Base-by-base conservation (phyloP, 2,329 filamentous ascomycete genomes). In the Alternaria tenuissima region DNA sequence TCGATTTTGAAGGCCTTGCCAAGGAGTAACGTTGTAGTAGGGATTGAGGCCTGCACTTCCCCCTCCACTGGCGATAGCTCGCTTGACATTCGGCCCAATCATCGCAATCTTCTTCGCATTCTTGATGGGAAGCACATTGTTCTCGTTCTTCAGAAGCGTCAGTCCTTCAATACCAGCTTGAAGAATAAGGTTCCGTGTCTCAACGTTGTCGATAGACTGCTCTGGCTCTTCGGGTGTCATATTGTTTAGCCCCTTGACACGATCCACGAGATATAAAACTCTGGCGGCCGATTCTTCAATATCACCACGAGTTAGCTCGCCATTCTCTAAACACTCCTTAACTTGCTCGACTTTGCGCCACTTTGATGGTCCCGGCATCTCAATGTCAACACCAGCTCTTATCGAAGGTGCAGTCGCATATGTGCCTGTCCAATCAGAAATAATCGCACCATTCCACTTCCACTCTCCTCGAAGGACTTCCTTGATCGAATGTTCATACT, bases 11-110 rank as follows among this genome's bases (percentile, higher is more conserved):
- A 90, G 89, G 67, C 88, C 89, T 44, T 89, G 87, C 52, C 88
- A 82, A 0, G 89, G 89, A 9, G 88, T 81, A 2, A 87, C 88
- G 65, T 82, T 88, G 75, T 91, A 91, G 75, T 91, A 90, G 0
- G 89, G 87, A 71, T 90, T 90, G 48, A 91, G 78, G 63, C 86
- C 89, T 18, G 89, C 88, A 69, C 88, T 90, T 51, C 89, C 88
- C 41, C 88, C 88, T 51, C 89, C 88, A 16, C 86, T 87, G n/a
- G 87, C 88, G 64, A 91, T 89, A 0, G 88, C 86, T 55, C 87
- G 81, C 72, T 89, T 89, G 20, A 87, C 88, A 62, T 91, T 90
- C 1, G 88, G 88, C 0, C 88, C 88, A 52, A 91, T 89, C 59
- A 90, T 83, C 4, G 88, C 88, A 57, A 91, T 83, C 71, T 84